Evolutionary conservation across 208 protist genomes (phyloP).

Genomic region (Acanthamoeba royreba): DNA sequence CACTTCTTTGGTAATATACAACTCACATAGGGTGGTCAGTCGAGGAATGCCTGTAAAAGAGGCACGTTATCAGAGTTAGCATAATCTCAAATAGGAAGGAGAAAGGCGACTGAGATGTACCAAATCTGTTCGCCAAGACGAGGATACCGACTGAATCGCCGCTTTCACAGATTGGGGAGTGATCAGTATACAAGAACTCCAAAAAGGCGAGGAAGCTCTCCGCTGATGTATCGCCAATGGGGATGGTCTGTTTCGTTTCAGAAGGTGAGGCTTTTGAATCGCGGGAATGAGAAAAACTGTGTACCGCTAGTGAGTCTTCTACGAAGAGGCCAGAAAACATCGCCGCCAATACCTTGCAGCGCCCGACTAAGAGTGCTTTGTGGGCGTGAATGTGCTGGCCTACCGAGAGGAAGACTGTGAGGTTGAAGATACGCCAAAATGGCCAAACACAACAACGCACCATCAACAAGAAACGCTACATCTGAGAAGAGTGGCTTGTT

Average conservation of each 20-base stretch:
- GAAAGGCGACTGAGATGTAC: not conserved
- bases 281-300: not conserved
- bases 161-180: conserved; percentile 1
- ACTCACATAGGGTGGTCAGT: conserved; percentile 51
- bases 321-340: conserved; percentile 34
- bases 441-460: not conserved
- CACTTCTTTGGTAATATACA: conserved; percentile 55
- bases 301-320: not conserved
- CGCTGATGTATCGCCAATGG: not conserved
- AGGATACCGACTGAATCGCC: conserved; percentile 40
- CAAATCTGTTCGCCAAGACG: conserved; percentile 36
- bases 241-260: not conserved
- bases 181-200: conserved; percentile 54
- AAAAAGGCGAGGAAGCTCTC: conserved; percentile 51
- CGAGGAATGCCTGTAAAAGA: not conserved
- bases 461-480: conserved; percentile 23
- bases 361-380: not conserved
- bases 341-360: not conserved
- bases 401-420: too few relatives aligned
- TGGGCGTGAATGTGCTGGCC: not conserved
- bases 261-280: not conserved
- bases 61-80: not conserved
- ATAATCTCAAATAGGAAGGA: not conserved
- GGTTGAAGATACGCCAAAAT: too few relatives aligned
- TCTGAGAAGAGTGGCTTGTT: conserved; percentile 17